Base-by-base conservation (phyloP, 2,329 filamentous ascomycete genomes). In the Amylocarpus encephaloides region DNA sequence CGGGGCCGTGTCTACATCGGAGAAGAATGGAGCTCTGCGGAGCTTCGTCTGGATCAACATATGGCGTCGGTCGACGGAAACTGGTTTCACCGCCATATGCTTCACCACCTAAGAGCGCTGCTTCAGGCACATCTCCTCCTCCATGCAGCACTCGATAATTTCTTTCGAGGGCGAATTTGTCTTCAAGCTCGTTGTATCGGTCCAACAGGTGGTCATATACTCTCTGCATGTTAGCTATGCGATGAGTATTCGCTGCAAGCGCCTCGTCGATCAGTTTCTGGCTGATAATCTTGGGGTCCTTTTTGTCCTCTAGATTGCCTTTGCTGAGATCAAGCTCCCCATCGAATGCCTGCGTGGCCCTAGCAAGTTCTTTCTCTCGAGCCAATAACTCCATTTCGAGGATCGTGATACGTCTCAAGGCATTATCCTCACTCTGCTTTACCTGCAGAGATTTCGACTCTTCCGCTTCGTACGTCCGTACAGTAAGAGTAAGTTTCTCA, bases 391-490 rank as follows among this genome's bases (percentile, higher is more conserved):
- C 76, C 70, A 82, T 70, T 42, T 74, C 73, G 18, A 86, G 70
- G 48, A 76, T 71, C 56, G 83, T 76, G 6, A 82, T 74, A 45
- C 79, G 76, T 49, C 74, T 78, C 34, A 81, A 74, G 11, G 83
- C 73, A 29, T 78, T 71, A 13, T 79, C 76, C 1, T 80, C 78
- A 26, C 78, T 74, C n/a, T 77, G 73, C 42, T 79, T 73, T 1
- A 79, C 75, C 16, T 69, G 68, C 48, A 82, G 73, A 36, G 80
- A 74, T 52, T 82, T 78, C 32, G 77, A 70, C 59, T 88, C 82
- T 40, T 76, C 76, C 38, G 80, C 78, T 61, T 88, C 82, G 48
- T 79, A 78, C 42, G 82, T 77, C 2, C 80, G 75, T 53, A 87
- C 74, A 16, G 77, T 75, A 13, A 75, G 73, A n/a, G 79, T 77